Conservation (phyloP, 2,329 filamentous ascomycete species). For the Orbilia quercus region DNA sequence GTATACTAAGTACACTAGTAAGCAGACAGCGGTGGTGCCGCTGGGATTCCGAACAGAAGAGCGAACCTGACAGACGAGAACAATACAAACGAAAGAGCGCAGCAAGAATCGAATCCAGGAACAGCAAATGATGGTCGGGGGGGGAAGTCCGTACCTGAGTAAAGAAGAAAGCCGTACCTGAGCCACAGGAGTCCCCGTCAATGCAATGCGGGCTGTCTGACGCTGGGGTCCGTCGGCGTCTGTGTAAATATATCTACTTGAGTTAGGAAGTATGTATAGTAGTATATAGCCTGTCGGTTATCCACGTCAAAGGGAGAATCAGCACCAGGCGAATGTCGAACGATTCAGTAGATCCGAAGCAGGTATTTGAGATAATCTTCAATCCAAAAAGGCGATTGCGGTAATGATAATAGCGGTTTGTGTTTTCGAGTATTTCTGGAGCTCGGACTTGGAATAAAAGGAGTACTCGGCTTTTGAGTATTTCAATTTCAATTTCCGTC, state of each 20-base stretch:
- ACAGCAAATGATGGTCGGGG: conserved; percentile 37
- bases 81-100: neutral
- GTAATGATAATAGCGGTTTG: neutral
- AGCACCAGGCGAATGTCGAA: too few species aligned
- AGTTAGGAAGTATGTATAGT: too few species aligned
- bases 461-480: conserved; percentile 30
- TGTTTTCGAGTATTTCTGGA: neutral
- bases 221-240: neutral
- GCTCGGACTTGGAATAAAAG: conserved; percentile 24
- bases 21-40: conserved; percentile 17
- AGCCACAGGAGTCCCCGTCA: conserved; percentile 11
- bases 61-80: conserved; percentile 21
- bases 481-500: conserved; percentile 28
- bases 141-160: conserved; percentile 48
- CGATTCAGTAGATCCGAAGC: neutral
- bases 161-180: conserved; percentile 11
- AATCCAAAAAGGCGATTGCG: too few species aligned
- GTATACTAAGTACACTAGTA: too few species aligned
- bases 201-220: conserved; percentile 29
- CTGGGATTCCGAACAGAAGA: conserved; percentile 33
- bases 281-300: too few species aligned
- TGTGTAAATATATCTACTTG: too few species aligned
- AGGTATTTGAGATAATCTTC: neutral
- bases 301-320: too few species aligned
- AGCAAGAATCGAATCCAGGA: conserved; percentile 51